Conservation (phyloP, 2,329 filamentous ascomycete genomes). For the Neophaeococcomyces aloes region DNA sequence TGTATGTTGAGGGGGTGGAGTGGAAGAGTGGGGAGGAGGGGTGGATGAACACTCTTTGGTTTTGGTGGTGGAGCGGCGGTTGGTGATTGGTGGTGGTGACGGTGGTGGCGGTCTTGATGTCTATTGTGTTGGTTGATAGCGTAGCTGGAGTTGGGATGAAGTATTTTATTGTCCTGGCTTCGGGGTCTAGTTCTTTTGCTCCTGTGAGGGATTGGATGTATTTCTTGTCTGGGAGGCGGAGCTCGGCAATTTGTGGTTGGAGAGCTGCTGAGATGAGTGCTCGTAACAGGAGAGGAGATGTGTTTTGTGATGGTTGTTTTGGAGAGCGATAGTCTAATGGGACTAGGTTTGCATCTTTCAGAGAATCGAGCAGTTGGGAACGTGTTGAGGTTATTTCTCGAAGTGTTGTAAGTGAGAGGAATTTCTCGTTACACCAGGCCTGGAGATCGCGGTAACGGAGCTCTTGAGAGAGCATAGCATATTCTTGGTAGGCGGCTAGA, state of each 20-base stretch:
- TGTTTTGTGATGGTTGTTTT: constrained; percentile 24
- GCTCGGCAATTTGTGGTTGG: constrained; percentile 77
- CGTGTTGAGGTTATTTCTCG: constrained; percentile 80
- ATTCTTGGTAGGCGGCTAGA: constrained; percentile 70
- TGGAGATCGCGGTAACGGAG: constrained; percentile 54
- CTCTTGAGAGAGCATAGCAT: constrained; percentile 55
- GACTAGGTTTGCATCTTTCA: constrained; percentile 77
- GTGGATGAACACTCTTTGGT: constrained; percentile 80
- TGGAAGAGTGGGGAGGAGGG: constrained; percentile 80
- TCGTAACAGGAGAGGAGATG: constrained; percentile 44
- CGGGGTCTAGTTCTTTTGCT: constrained; percentile 84
- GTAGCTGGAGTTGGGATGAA: constrained; percentile 54
- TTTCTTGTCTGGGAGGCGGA: constrained; percentile 91
- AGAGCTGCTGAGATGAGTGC: constrained; percentile 64
- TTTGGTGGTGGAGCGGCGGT: background rate
- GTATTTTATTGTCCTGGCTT: constrained; percentile 85
- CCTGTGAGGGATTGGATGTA: constrained; percentile 79
- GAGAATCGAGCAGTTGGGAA: constrained; percentile 71
- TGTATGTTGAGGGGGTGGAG: constrained; percentile 69
- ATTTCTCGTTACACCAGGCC: constrained; percentile 74
- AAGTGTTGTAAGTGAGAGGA: constrained; percentile 71
- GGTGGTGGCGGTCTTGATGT: no score
- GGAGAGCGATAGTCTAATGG: constrained; percentile 40
- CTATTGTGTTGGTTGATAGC: background rate
- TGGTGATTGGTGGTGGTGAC: background rate